Evolutionary conservation across 2,329 filamentous ascomycete species (phyloP), one percentile per base, ranked within the genome.

Genomic region (Penicillium digitatum): DNA sequence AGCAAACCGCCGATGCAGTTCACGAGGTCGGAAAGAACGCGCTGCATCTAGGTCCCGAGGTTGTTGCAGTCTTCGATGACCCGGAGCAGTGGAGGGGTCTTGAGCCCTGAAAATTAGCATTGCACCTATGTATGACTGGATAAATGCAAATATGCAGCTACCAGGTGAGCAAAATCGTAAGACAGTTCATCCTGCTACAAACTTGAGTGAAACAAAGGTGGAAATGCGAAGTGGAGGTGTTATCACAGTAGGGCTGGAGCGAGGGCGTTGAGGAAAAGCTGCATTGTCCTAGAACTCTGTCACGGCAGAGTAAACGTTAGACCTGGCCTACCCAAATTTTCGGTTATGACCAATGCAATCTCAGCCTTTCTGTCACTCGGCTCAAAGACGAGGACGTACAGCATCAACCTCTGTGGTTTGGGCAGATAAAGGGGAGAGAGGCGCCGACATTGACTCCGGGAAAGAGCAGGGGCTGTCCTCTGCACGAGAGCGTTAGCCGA

Each of bases 1-100:
- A 65, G 14, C 48, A 57, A 12, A 66, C 62, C 2, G 59, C 64
- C 32, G 57, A 58, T 5, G 60, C 62, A 31, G 55, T 69, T 22
- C 50, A 59, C n/a, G 60, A 57, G 3, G 64, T 72, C 18, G 58
- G 63, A 35, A 57, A 37, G 3, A 52, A 58, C 2, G 57, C 59
- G 16, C 39, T 59, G 32, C 42, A 51, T 9, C 60, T 52, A 26
- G 44, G 18, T 5, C n/a, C 48, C 5, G 68, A 70, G 38, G 61
- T 57, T 7, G 43, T 61, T 32, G 57, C 57, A 5, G 58, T 69
- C 31, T 52, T 69, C 8, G 60, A 64, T 31, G 54, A 48, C 29
- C 54, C 48, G 29, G 61, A 58, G 47, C 52, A 50, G 35, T 58
- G 29, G 58, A 57, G 34, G 27, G 40, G 38, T 10, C 20, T 38